A percentile compares a stretch with the other conserved stretches of the same genome.
phyloP scores from a whole-genome alignment of 768 basidiomycete genomes.

The Leccinum variicolor region DNA sequence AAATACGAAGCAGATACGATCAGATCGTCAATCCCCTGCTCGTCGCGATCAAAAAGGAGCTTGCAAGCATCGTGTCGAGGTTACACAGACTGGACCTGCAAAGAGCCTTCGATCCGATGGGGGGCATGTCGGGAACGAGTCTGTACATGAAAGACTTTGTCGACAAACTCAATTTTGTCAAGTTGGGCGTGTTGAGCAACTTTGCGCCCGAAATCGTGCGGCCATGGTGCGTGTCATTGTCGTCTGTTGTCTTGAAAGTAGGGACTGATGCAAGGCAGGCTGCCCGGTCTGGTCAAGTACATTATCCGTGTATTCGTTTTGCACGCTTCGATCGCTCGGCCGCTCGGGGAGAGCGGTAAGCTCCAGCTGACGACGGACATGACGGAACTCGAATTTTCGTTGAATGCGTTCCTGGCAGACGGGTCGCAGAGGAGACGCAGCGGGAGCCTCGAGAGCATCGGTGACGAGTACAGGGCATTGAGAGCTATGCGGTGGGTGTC shows the following conservation, averaged over 20 bases:
- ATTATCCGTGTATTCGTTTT: constrained; percentile 85
- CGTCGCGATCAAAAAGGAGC: constrained; percentile 72
- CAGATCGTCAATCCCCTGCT: constrained; percentile 60
- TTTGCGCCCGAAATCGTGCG: constrained; percentile 72
- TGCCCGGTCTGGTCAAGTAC: constrained; percentile 65
- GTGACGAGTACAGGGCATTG: constrained; percentile 83
- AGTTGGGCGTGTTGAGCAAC: constrained; percentile 69
- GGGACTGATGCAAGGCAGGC: constrained; percentile 38
- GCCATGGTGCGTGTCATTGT: constrained; percentile 56
- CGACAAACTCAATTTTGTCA: constrained; percentile 78
- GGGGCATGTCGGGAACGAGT: constrained; percentile 53
- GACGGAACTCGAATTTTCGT: constrained; percentile 92
- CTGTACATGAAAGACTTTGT: constrained; percentile 83
- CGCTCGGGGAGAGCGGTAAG: constrained; percentile 89
- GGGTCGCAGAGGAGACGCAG: constrained; percentile 56
- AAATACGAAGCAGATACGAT: constrained; percentile 41
- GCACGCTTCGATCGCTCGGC: constrained; percentile 90
- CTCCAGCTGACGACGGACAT: constrained; percentile 94
- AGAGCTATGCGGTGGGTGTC: constrained; percentile 76
- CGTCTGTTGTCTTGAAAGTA: background rate
- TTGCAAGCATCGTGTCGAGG: constrained; percentile 62
- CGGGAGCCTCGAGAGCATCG: constrained; percentile 68
- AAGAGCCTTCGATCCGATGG: constrained; percentile 63
- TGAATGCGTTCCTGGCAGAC: constrained; percentile 74
- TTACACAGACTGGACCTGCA: constrained; percentile 85